Evolutionary conservation across 805 yeast genomes (phyloP), one percentile per base, ranked within the genome.

Genomic region (Alloascoidea hylecoeti): DNA sequence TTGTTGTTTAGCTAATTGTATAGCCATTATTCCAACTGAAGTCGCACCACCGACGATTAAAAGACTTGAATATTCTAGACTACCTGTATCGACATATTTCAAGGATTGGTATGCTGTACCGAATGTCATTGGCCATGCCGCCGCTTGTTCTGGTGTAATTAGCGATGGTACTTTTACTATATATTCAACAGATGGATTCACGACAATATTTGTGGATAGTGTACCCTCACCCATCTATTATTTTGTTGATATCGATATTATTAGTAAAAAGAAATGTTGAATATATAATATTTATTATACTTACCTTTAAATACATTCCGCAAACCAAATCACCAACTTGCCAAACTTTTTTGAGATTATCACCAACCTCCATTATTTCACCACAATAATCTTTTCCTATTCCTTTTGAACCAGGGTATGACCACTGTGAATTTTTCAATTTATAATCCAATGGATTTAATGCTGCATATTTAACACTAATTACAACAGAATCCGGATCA

Each of bases 11-110:
- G 78, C 72, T 33, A 80, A 52, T 51, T 76, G 82, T 23, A 73
- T 58, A 3, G 67, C 61, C 42, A 61, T 64, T 18, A 64, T 50
- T 16, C 88, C 86, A 13, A 78, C 86, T 9, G 77, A 57, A 1
- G 92, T 75, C 4, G 80, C 76, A 17, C 80, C 89, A 32, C 95
- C 95, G 35, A 80, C 58, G 15, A 83, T 65, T 36, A 80, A 60
- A 3, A 79, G 70, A 41, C 64, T 68, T 3, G 72, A 60, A 5
- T 61, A 60, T 30, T 58, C 60, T 15, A 70, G 56, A 23, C 55
- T 52, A 40, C 63, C 60, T 4, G 48, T 42, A 5, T 51, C 49
- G n/a, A n/a, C n/a, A n/a, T n/a, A n/a, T n/a, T n/a, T n/a, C 18
- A 68, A 51, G 36, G 64, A 49, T 36, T 60, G 51, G 45, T 49